A percentile compares a stretch with the other conserved stretches of the same genome.
Conservation (phyloP, 306 rosid species). For the Mimosa bimucronata region DNA sequence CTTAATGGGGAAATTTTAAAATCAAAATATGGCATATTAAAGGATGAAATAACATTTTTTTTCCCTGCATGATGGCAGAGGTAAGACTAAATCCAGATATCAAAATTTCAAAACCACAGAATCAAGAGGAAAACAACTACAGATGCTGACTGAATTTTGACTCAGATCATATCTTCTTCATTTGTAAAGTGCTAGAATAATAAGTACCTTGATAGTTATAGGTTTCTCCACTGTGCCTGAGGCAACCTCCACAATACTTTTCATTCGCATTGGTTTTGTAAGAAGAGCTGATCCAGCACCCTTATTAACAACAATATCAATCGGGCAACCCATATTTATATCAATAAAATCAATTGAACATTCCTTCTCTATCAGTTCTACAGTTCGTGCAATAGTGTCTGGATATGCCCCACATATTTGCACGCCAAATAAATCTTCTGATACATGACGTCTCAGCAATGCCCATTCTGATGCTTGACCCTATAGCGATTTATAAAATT, state of each 20-base stretch:
- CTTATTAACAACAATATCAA: constrained; percentile 87
- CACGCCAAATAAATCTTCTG: constrained; percentile 92
- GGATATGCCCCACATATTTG: constrained; percentile 93
- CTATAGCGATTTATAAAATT: constrained; percentile 39
- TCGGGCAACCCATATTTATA: constrained; percentile 98
- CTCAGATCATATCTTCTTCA: neutral
- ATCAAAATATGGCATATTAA: neutral
- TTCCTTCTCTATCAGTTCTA: constrained; percentile 83
- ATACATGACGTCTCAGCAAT: constrained; percentile 78
- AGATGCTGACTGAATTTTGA: constrained; percentile 31
- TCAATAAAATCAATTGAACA: constrained; percentile 87
- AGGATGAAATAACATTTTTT: constrained; percentile 4
- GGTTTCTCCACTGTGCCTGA: constrained; percentile 71
- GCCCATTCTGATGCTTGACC: constrained; percentile 99
- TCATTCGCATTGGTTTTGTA: constrained; percentile 87
- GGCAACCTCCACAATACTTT: constrained; percentile 70
- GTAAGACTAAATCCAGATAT: constrained; percentile 11
- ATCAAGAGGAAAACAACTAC: constrained; percentile 10
- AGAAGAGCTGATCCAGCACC: constrained; percentile 99
- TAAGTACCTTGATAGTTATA: constrained; percentile 73
- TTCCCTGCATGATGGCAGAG: neutral
- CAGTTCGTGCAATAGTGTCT: constrained; percentile 70
- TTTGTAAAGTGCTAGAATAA: neutral
- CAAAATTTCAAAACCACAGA: constrained; percentile 8
- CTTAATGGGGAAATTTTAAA: constrained; percentile 18